These are phyloP conservation scores for Copromyces sp. DNA, from an alignment of 495 filamentous ascomycete species.

Conservation along the genomic window DNA sequence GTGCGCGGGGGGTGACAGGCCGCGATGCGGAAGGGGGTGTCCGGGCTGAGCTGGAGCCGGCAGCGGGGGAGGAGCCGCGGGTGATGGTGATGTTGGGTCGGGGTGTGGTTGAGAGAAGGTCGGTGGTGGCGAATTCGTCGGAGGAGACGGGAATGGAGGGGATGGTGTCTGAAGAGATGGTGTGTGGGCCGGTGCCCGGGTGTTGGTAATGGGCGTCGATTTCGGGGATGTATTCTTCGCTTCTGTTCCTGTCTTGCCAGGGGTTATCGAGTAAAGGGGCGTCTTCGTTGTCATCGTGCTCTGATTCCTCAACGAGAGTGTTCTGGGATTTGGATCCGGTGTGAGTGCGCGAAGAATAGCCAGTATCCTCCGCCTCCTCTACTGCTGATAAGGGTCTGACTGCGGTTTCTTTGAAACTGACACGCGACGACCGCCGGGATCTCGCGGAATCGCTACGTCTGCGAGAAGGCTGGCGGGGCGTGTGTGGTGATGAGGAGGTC, in stretches of 20 bases:
- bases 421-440: constrained; percentile 31
- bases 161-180: constrained; percentile 31
- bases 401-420: constrained; percentile 22
- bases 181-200: constrained; percentile 20
- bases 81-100: constrained; percentile 6
- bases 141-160: constrained; percentile 18
- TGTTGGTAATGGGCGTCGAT: constrained; percentile 4
- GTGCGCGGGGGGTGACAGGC: constrained; percentile 22
- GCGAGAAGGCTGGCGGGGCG: constrained; percentile 1
- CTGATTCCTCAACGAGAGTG: constrained; percentile 9
- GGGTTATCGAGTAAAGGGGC: constrained; percentile 25
- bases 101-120: constrained; percentile 11
- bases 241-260: constrained; percentile 12
- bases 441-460: constrained; percentile 14
- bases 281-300: constrained; percentile 9
- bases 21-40: constrained; percentile 8
- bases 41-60: not conserved
- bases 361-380: constrained; percentile 10
- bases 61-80: not conserved
- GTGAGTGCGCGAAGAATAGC: constrained; percentile 6
- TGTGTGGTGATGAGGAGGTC: constrained; percentile 7
- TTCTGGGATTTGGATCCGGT: constrained; percentile 3
- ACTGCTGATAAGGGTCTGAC: constrained; percentile 14
- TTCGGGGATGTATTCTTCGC: not conserved
- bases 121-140: constrained; percentile 9